Conservation (phyloP, 2,329 filamentous ascomycete genomes). For the Aspergillus sergii region DNA sequence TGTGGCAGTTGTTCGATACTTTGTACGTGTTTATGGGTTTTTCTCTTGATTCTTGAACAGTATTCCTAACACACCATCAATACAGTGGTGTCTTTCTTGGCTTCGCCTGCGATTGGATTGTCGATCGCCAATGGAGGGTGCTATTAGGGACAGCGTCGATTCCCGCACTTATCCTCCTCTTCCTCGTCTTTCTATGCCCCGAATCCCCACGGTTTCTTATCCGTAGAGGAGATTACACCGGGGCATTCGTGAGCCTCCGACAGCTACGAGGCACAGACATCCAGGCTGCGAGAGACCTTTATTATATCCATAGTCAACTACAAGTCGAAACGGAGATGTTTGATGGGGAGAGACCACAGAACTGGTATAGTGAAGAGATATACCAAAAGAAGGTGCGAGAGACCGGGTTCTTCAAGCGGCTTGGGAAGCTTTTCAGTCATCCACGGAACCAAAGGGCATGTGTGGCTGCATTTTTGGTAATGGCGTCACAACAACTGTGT, state of each 20-base stretch:
- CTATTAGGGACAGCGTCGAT: conserved; percentile 52
- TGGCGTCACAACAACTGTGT: conserved; percentile 35
- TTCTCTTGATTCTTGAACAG: neutral
- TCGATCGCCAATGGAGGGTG: conserved; percentile 45
- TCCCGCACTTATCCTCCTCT: conserved; percentile 47
- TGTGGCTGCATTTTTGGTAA: conserved; percentile 30
- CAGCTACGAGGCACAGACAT: conserved; percentile 38
- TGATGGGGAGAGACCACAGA: neutral
- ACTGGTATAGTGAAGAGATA: conserved; percentile 5
- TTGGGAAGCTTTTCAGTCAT: conserved; percentile 23
- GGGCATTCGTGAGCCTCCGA: conserved; percentile 37
- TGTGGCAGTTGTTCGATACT: conserved; percentile 28
- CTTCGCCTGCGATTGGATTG: conserved; percentile 18
- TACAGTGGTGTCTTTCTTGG: conserved; percentile 20
- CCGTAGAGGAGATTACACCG: conserved; percentile 28
- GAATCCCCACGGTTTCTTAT: conserved; percentile 46
- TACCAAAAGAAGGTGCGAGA: conserved; percentile 14
- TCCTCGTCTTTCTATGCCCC: conserved; percentile 51
- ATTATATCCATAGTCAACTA: conserved; percentile 36
- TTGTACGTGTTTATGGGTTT: conserved; percentile 13
- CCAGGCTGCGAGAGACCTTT: conserved; percentile 40
- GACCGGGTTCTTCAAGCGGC: conserved; percentile 21
- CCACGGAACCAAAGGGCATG: conserved; percentile 29
- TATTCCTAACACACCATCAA: neutral
- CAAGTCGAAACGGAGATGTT: conserved; percentile 31